These are phyloP conservation scores for Paralagenidium karlingii DNA, from an alignment of 352 stramenopile genomes.

Conservation along the genomic window DNA sequence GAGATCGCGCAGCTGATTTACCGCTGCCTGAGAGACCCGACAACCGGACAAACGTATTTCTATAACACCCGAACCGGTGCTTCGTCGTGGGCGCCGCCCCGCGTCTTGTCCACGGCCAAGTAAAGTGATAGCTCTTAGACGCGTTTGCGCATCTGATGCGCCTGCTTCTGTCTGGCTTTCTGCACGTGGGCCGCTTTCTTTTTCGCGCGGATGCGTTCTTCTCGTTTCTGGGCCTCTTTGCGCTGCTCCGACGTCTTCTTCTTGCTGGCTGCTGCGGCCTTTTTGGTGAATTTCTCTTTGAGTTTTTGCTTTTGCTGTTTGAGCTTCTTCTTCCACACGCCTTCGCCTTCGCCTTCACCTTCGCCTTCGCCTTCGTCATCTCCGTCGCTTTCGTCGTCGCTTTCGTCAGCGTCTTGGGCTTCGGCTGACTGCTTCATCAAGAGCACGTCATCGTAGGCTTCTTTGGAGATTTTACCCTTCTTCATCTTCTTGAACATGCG, in stretches of 20 bases:
- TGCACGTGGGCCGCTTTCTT: constrained; percentile 72
- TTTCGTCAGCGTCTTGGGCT: constrained; percentile 20
- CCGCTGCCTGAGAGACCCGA: constrained; percentile 22
- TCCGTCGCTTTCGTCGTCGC: constrained; percentile 13
- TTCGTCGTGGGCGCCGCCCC: constrained; percentile 34
- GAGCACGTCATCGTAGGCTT: constrained; percentile 83
- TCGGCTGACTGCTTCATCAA: constrained; percentile 25
- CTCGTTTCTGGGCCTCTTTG: constrained; percentile 57
- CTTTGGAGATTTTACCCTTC: constrained; percentile 94
- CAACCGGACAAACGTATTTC: constrained; percentile 26
- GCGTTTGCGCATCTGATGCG: constrained; percentile 20
- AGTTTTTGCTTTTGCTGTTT: constrained; percentile 45
- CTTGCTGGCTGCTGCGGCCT: constrained; percentile 48
- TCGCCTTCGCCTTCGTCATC: constrained; percentile 8
- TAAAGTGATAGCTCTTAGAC: not conserved
- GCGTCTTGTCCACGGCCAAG: constrained; percentile 14
- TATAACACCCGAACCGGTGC: constrained; percentile 44
- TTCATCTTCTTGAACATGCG: constrained; percentile 95
- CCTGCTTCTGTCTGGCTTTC: constrained; percentile 35
- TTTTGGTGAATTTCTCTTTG: constrained; percentile 79
- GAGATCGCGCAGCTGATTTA: constrained; percentile 25
- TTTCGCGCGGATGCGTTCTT: constrained; percentile 67
- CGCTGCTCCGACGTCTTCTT: constrained; percentile 65
- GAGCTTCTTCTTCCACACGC: constrained; percentile 45
- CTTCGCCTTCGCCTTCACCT: constrained; percentile 4